Percentiles rank a stretch among this genome's conserved stretches.
phyloP scores from a whole-genome alignment of 129 eudicot genomes.

The Smallanthus sonchifolius region DNA sequence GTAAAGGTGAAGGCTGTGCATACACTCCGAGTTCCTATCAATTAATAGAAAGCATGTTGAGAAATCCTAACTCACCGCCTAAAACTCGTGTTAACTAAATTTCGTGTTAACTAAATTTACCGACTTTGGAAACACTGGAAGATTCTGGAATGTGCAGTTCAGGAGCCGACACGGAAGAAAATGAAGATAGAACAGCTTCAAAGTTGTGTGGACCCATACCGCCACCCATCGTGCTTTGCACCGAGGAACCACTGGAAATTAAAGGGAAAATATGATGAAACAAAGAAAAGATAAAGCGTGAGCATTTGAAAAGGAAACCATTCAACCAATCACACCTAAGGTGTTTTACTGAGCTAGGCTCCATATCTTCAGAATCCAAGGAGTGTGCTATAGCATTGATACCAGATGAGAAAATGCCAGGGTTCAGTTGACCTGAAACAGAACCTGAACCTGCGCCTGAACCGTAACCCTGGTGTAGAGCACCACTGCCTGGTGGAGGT shows the following conservation, averaged over 20 bases:
- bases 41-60: slow-evolving; percentile 12
- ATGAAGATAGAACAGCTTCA: slow-evolving; percentile 42
- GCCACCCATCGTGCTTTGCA: slow-evolving; percentile 45
- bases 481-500: slow-evolving; percentile 47
- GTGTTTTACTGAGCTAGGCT: slow-evolving; percentile 45
- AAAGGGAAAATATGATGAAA: neutral
- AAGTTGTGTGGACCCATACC: slow-evolving; percentile 38
- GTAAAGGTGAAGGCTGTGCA: slow-evolving; percentile 44
- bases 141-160: slow-evolving; percentile 61
- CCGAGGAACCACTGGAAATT: slow-evolving; percentile 43
- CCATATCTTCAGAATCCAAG: slow-evolving; percentile 64
- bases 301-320: neutral
- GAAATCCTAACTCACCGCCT: neutral
- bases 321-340: slow-evolving; percentile 41
- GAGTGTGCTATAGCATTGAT: slow-evolving; percentile 52
- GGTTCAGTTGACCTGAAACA: slow-evolving; percentile 56
- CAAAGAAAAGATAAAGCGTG: neutral
- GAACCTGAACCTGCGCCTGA: slow-evolving; percentile 45
- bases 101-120: slow-evolving; percentile 14
- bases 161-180: slow-evolving; percentile 50
- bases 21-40: slow-evolving; percentile 57
- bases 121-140: slow-evolving; percentile 49
- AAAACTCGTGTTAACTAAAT: neutral
- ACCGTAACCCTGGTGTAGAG: slow-evolving; percentile 53
- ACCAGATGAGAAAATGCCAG: slow-evolving; percentile 54